A percentile compares a stretch with the other conserved stretches of the same genome.
Conservation (phyloP, 2,329 filamentous ascomycete species). For the Aureobasidium melanogenum region DNA sequence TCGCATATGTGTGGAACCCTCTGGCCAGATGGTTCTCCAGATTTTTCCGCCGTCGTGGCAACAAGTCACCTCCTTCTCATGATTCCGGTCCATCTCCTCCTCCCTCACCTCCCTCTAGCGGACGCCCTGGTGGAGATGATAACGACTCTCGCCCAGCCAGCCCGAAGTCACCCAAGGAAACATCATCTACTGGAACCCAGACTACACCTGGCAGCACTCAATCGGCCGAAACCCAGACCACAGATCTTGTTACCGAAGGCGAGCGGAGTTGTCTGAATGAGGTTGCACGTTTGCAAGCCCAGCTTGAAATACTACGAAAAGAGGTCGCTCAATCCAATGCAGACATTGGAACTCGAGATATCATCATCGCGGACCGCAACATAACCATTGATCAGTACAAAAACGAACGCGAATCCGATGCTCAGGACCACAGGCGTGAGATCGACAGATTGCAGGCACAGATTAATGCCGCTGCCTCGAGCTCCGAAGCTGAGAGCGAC, state of each 20-base stretch:
- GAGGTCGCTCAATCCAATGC: too few species aligned
- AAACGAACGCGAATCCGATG: neutral
- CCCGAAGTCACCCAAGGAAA: neutral
- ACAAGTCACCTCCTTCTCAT: neutral
- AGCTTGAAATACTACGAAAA: too few species aligned
- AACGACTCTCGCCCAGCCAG: neutral
- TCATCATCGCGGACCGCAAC: too few species aligned
- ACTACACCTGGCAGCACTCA: neutral
- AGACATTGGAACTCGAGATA: too few species aligned
- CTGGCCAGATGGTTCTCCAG: neutral
- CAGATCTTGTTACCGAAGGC: neutral
- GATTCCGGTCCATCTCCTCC: neutral
- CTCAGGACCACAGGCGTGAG: neutral
- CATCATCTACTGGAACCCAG: neutral
- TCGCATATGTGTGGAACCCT: neutral
- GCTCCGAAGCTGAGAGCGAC: neutral
- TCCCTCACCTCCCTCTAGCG: neutral
- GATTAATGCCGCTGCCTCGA: neutral
- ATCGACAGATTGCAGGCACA: neutral
- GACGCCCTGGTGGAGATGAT: neutral
- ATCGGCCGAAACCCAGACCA: neutral
- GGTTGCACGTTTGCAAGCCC: neutral
- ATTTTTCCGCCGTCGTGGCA: neutral
- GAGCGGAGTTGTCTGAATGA: neutral
- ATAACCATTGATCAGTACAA: too few species aligned